Base-by-base conservation (phyloP, 768 basidiomycete genomes). In the Leccinum disarticulatum region DNA sequence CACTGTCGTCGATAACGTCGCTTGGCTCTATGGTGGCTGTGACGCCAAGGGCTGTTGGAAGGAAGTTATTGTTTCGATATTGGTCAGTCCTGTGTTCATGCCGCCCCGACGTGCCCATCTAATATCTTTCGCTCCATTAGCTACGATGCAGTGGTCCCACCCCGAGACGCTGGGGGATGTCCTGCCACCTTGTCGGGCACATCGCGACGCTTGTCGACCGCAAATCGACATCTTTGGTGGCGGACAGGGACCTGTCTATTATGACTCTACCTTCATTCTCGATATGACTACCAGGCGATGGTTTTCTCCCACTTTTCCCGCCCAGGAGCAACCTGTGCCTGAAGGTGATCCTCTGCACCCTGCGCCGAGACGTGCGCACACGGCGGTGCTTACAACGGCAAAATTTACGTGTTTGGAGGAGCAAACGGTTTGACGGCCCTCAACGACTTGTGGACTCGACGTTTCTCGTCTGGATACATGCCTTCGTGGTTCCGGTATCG, bases 391-490 rank as follows among this genome's bases (percentile, higher is more conserved):
- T 87, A 93, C 67, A 76, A 78, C 31, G 80, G 81, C 59, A 87
- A 83, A 68, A 81, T 98, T 0, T 92, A 90, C 78, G 75, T 97
- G 4, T 97, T 96, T 66, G 95, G 94, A 8, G 94, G 95, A n/a
- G 95, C 95, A 3, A 95, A 93, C 60, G 95, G 95, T 0, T 79
- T 88, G 76, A 83, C 83, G n/a, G 94, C 95, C 0, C 79, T 97
- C 57, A 91, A 92, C 65, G 95, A 97, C 71, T 76, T 95, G 19
- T 96, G 94, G 93, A 85, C 88, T 96, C 25, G 92, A 96, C 58
- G 83, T 89, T 0, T 80, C 76, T 35, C 76, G 78, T 54, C 65
- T 74, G 46, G 69, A 73, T n/a, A 61, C 60, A n/a, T 74, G 65
- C 4, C 58, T 65, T 19, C 68, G 67, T 38, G 61, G 61, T 17